Conservation (phyloP, 2,329 filamentous ascomycete genomes). For the Huntiella bhutanensis region DNA sequence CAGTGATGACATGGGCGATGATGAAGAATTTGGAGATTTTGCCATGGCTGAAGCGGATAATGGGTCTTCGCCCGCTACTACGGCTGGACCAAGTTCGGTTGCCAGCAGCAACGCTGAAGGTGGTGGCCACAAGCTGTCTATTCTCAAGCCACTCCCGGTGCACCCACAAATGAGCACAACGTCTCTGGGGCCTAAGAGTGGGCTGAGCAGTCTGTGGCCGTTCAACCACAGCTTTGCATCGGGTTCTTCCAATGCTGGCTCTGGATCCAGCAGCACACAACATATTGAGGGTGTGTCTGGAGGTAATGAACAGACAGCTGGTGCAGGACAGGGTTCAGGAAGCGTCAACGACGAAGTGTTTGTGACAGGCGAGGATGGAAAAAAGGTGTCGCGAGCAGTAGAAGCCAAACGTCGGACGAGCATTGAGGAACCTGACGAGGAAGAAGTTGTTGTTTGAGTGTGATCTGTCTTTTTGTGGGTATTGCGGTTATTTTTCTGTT, state of each 20-base stretch:
- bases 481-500: too few relatives aligned
- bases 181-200: slow-evolving; percentile 18
- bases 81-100: not conserved
- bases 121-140: slow-evolving; percentile 22
- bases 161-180: slow-evolving; percentile 24
- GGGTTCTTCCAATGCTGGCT: not conserved
- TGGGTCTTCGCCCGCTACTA: slow-evolving; percentile 5
- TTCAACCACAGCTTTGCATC: slow-evolving; percentile 22
- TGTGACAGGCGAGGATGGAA: slow-evolving; percentile 21
- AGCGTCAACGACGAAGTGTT: slow-evolving; percentile 12
- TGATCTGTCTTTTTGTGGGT: too few relatives aligned
- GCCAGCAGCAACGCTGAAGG: slow-evolving; percentile 12
- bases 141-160: slow-evolving; percentile 35
- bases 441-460: slow-evolving; percentile 24
- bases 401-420: slow-evolving; percentile 36
- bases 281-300: slow-evolving; percentile 12
- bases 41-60: slow-evolving; percentile 39
- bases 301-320: slow-evolving; percentile 12
- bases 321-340: slow-evolving; percentile 12
- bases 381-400: slow-evolving; percentile 26
- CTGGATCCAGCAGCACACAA: not conserved
- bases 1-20: slow-evolving; percentile 30
- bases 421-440: slow-evolving; percentile 37
- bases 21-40: slow-evolving; percentile 51
- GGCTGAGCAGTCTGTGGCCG: slow-evolving; percentile 37